A percentile compares a stretch with the other conserved stretches of the same genome.
These are phyloP conservation scores for Xylogone sp. DNA, from an alignment of 2,329 filamentous ascomycete species.

Conservation along the genomic window DNA sequence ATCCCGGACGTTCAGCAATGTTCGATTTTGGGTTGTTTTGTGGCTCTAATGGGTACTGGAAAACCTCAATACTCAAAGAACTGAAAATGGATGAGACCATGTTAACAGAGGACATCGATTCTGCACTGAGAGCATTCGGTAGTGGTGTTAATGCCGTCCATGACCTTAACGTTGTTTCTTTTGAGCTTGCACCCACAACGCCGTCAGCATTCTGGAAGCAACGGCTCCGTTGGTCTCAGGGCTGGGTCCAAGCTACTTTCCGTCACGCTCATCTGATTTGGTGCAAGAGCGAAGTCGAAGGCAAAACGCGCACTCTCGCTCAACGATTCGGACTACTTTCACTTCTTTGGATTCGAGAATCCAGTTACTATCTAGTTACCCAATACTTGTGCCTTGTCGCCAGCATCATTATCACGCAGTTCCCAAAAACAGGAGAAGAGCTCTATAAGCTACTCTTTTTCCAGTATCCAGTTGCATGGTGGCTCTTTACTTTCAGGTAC, in stretches of 20 bases:
- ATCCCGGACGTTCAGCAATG: slow-evolving; percentile 42
- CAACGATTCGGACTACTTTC: slow-evolving; percentile 41
- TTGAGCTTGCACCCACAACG: slow-evolving; percentile 43
- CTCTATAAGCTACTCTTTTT: slow-evolving; percentile 41
- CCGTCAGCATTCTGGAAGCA: slow-evolving; percentile 44
- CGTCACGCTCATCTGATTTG: slow-evolving; percentile 38
- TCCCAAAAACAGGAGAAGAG: slow-evolving; percentile 32
- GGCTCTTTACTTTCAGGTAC: slow-evolving; percentile 42
- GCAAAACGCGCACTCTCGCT: slow-evolving; percentile 30
- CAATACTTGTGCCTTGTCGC: slow-evolving; percentile 43
- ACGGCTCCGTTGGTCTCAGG: slow-evolving; percentile 45
- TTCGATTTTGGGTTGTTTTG: slow-evolving; percentile 46
- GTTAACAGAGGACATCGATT: slow-evolving; percentile 48
- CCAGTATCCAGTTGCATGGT: slow-evolving; percentile 42
- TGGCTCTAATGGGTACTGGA: slow-evolving; percentile 46
- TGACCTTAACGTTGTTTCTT: slow-evolving; percentile 44
- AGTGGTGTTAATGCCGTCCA: slow-evolving; percentile 39
- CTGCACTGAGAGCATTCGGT: slow-evolving; percentile 35
- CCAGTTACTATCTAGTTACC: slow-evolving; percentile 44
- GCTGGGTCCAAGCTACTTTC: slow-evolving; percentile 44
- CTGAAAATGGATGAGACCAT: slow-evolving; percentile 46
- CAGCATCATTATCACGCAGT: slow-evolving; percentile 40
- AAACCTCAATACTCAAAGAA: slow-evolving; percentile 37
- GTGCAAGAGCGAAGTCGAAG: slow-evolving; percentile 31
- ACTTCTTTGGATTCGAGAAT: slow-evolving; percentile 40